phyloP scores from a whole-genome alignment of 2,329 filamentous ascomycete genomes.

The Xylariaceae sp. region DNA sequence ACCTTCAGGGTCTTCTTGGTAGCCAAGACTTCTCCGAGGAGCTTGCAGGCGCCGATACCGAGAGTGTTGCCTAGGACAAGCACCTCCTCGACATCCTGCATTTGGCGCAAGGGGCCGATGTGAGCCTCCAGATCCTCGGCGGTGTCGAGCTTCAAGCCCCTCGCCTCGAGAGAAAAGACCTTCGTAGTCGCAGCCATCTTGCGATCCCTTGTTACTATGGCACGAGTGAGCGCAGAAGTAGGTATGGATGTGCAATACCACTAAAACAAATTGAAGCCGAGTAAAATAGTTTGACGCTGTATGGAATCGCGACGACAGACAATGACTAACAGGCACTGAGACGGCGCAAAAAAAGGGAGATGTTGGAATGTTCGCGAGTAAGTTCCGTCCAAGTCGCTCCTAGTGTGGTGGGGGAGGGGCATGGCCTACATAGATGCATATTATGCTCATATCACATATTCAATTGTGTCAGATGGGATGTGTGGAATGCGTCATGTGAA shows the following conservation, averaged over 20 bases:
- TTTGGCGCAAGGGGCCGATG: slow-evolving; percentile 67
- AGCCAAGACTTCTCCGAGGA: slow-evolving; percentile 74
- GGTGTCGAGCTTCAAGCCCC: slow-evolving; percentile 85
- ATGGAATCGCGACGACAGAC: background rate
- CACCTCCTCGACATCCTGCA: slow-evolving; percentile 76
- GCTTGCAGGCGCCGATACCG: slow-evolving; percentile 80
- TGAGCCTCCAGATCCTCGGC: slow-evolving; percentile 81
- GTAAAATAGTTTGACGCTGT: background rate
- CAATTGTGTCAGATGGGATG: background rate
- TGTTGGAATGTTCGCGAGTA: slow-evolving; percentile 11
- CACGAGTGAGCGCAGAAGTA: background rate
- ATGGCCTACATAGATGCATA: slow-evolving; percentile 8
- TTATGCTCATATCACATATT: background rate
- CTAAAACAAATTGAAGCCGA: background rate
- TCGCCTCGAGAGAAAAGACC: slow-evolving; percentile 86
- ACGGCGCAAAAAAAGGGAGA: slow-evolving; percentile 4
- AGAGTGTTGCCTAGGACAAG: slow-evolving; percentile 86
- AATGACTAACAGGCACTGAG: background rate
- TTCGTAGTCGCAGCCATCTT: slow-evolving; percentile 52
- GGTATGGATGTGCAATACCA: background rate
- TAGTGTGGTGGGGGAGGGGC: slow-evolving; percentile 19
- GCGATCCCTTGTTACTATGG: slow-evolving; percentile 8
- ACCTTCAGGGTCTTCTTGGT: slow-evolving; percentile 80
- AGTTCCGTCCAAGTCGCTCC: background rate
- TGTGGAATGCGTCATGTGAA: too few species aligned